Percentiles rank a stretch among this genome's conserved stretches.
These are phyloP conservation scores for Epichloe scottii DNA, from an alignment of 2,329 filamentous ascomycete species.

Conservation along the genomic window DNA sequence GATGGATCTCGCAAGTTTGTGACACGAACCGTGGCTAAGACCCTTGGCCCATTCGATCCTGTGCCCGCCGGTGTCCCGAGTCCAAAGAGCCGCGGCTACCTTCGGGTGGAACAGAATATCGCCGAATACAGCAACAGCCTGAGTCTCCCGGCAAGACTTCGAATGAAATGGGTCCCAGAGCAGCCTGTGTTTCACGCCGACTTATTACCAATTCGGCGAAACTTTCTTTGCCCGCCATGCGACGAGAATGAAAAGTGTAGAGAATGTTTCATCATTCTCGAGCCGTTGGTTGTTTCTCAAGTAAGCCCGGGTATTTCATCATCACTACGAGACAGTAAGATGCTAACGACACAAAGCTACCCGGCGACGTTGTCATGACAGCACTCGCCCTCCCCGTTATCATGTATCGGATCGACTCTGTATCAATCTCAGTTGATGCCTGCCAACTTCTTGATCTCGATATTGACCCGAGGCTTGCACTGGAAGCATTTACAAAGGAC, in stretches of 20 bases:
- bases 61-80: slow-evolving; percentile 45
- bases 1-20: slow-evolving; percentile 54
- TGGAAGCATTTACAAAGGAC: slow-evolving; percentile 89
- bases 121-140: slow-evolving; percentile 75
- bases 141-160: slow-evolving; percentile 45
- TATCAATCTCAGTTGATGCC: slow-evolving; percentile 67
- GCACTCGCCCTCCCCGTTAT: slow-evolving; percentile 70
- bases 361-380: slow-evolving; percentile 56
- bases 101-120: slow-evolving; percentile 43
- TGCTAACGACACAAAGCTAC: slow-evolving; percentile 37
- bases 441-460: slow-evolving; percentile 51
- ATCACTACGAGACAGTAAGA: not conserved
- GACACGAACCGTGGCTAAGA: slow-evolving; percentile 36
- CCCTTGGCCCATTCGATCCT: slow-evolving; percentile 50
- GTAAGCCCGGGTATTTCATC: slow-evolving; percentile 33
- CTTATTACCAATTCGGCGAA: slow-evolving; percentile 63
- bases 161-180: slow-evolving; percentile 43
- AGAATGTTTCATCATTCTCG: slow-evolving; percentile 57
- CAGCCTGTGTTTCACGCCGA: slow-evolving; percentile 75
- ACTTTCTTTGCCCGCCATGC: slow-evolving; percentile 60
- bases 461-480: slow-evolving; percentile 55
- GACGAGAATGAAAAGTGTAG: slow-evolving; percentile 33
- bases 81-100: slow-evolving; percentile 31
- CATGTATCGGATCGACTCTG: slow-evolving; percentile 71
- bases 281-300: slow-evolving; percentile 64